phyloP scores from a whole-genome alignment of 2,329 filamentous ascomycete species.

The Alternaria triticimaculans region DNA sequence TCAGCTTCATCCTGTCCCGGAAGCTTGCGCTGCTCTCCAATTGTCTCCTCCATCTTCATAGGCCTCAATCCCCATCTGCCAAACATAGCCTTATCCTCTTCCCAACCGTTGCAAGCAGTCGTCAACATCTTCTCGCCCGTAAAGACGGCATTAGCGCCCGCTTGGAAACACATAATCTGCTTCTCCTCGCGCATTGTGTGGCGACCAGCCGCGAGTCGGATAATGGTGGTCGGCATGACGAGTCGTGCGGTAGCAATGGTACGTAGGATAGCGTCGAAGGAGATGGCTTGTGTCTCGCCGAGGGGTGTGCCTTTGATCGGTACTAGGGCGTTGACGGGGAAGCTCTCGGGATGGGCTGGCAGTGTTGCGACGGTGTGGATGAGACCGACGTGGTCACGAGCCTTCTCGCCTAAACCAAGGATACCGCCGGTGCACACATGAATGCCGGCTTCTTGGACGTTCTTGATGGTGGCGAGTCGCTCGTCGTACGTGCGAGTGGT shows the following conservation, averaged over 20 bases:
- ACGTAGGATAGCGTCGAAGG: constrained; percentile 78
- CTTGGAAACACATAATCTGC: constrained; percentile 88
- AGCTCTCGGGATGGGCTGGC: constrained; percentile 83
- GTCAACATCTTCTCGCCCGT: constrained; percentile 96
- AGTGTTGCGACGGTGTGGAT: constrained; percentile 83
- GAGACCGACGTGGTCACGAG: constrained; percentile 80
- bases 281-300: constrained; percentile 73
- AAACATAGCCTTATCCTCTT: constrained; percentile 86
- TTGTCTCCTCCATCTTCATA: constrained; percentile 62
- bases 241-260: constrained; percentile 85
- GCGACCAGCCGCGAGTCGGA: constrained; percentile 83
- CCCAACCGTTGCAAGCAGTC: constrained; percentile 89
- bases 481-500: constrained; percentile 88
- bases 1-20: constrained; percentile 17
- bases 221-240: constrained; percentile 84
- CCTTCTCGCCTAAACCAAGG: constrained; percentile 79
- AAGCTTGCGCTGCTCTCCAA: constrained; percentile 38
- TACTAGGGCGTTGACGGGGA: constrained; percentile 89
- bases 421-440: constrained; percentile 92
- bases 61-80: constrained; percentile 80
- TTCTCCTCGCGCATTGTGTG: constrained; percentile 87
- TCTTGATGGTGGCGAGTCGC: constrained; percentile 76
- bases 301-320: constrained; percentile 90
- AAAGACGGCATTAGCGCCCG: constrained; percentile 92
- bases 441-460: constrained; percentile 85